Evolutionary conservation across 495 filamentous ascomycete genomes (phyloP).

Genomic region (Penicillium bovifimosum): DNA sequence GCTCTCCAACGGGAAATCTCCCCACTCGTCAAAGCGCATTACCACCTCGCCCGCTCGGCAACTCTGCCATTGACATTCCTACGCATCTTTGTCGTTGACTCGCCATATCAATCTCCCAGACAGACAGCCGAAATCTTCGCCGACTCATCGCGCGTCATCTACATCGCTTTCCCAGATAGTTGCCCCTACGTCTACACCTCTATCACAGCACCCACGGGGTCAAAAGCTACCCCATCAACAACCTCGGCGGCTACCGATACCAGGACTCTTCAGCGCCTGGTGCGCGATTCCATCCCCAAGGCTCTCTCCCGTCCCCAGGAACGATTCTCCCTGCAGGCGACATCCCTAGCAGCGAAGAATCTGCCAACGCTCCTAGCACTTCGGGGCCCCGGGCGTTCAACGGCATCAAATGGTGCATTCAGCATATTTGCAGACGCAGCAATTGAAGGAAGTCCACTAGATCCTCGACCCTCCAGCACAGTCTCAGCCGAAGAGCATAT

Average conservation of each 20-base stretch:
- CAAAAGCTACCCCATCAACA: conserved; percentile 18
- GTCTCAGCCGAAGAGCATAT: conserved; percentile 40
- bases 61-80: conserved; percentile 62
- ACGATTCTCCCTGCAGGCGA: conserved; percentile 59
- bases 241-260: conserved; percentile 45
- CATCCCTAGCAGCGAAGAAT: conserved; percentile 61
- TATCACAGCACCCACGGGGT: conserved; percentile 36
- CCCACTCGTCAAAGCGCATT: conserved; percentile 75
- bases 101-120: conserved; percentile 58
- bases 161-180: conserved; percentile 72
- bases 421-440: conserved; percentile 66
- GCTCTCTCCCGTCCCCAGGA: conserved; percentile 66
- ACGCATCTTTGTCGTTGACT: conserved; percentile 68
- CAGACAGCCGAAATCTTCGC: conserved; percentile 38
- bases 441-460: conserved; percentile 52
- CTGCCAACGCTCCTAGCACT: conserved; percentile 58
- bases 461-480: conserved; percentile 40
- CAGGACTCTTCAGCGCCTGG: conserved; percentile 59
- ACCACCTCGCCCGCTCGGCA: conserved; percentile 61
- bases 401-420: conserved; percentile 69
- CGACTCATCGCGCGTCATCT: conserved; percentile 58
- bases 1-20: conserved; percentile 66
- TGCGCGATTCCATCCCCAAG: conserved; percentile 70
- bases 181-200: conserved; percentile 72
- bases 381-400: conserved; percentile 60